Base-by-base conservation (phyloP, 768 basidiomycete species). In the Flagelloscypha sp. region DNA sequence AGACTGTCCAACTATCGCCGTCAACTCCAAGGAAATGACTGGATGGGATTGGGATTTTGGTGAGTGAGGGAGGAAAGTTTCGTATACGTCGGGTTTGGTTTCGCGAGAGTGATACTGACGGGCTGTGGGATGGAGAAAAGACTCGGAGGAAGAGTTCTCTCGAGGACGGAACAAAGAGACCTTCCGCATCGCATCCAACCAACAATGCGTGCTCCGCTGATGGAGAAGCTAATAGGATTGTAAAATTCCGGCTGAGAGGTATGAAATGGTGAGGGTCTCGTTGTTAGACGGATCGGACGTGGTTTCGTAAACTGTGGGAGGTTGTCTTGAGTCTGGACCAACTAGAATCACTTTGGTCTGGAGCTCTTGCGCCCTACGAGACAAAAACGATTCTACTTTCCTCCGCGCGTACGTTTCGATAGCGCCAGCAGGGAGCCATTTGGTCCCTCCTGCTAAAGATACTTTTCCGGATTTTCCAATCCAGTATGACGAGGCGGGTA, bases 221-320 rank as follows among this genome's bases (percentile, higher is more conserved):
- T 5, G 63, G 68, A 9, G 59, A 47, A 35, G 59, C 50, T 11
- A 72, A 54, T 24, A 77, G 49, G 17, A 63, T 51, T 16, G 66
- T 66, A 49, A 74, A 44, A 76, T 53, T 10, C 61, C 58, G 2
- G 68, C 58, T 1, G 70, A 60, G 11, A 65, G 61, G 44, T 72
- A 68, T 7, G 54, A 53, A 30, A 74, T 62, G 1, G 49, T 55
- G n/a, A 72, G 37, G 13, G 32, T 7, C 20, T 23, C n/a, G 13
- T 30, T 17, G 27, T 22, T 7, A 12, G 6, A 2, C 21, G 25
- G 12, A 3, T 16, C 30, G 13, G 31, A 35, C 8, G 27, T 24
- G 7, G 33, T 30, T 9, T 35, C 21, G 32, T 50, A 55, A 9
- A 23, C 10, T 5, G 13, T 49, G 36, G 10, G 35, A 17, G 45